phyloP scores from a whole-genome alignment of 164 flowering plant genomes.

The Chloranthus sessilifolius region DNA sequence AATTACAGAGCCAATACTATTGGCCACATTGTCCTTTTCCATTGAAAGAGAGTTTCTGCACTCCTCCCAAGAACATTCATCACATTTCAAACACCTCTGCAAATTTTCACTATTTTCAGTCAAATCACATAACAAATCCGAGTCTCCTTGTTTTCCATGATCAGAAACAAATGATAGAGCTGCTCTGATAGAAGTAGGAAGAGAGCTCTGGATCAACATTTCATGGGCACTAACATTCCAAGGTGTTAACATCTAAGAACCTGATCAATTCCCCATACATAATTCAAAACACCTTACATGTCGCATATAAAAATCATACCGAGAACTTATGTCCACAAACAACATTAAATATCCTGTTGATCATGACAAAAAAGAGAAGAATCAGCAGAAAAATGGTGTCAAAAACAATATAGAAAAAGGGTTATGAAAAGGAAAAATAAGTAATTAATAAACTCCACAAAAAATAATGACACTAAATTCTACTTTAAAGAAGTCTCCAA shows the following conservation, averaged over 20 bases:
- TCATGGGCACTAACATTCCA: conserved; percentile 25
- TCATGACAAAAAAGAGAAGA: no score
- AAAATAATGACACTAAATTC: no score
- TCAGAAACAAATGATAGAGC: conserved; percentile 32
- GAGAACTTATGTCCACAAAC: no score
- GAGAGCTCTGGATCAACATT: conserved; percentile 42
- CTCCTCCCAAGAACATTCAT: conserved; percentile 17
- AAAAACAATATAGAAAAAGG: no score
- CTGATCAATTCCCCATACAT: conserved; percentile 3
- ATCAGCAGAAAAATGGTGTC: no score
- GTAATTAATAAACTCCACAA: no score
- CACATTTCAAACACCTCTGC: conserved; percentile 30
- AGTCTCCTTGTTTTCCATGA: conserved; percentile 20
- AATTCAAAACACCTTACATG: no score
- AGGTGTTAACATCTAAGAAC: conserved; percentile 5
- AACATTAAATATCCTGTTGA: no score
- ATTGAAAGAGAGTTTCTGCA: conserved; percentile 21
- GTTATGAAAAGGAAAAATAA: no score
- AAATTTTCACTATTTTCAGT: conserved; percentile 30
- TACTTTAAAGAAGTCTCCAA: no score
- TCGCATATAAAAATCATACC: no score
- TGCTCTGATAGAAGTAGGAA: conserved; percentile 35
- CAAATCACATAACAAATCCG: conserved; percentile 28
- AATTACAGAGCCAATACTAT: conserved; percentile 11
- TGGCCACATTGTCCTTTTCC: conserved; percentile 14